These are phyloP conservation scores for Ricinus communis DNA, from an alignment of 345 rosid genomes.

Conservation along the genomic window DNA sequence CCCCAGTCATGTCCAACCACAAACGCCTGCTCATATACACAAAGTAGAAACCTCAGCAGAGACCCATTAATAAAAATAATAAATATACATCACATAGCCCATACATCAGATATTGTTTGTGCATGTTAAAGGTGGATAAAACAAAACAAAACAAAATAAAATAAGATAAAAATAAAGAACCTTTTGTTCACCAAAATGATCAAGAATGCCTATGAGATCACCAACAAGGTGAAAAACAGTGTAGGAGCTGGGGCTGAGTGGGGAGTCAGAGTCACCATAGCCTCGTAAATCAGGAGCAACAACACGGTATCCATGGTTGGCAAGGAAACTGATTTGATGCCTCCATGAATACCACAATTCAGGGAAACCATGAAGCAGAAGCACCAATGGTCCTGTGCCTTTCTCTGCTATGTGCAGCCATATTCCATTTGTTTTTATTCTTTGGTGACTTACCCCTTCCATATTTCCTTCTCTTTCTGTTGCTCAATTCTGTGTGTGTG, in stretches of 20 bases:
- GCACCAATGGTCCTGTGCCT: conserved; percentile 57
- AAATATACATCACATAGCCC: no score
- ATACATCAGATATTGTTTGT: no score
- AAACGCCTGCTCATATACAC: conserved; percentile 62
- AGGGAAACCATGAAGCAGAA: conserved; percentile 74
- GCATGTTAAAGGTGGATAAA: no score
- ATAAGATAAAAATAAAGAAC: conserved; percentile 19
- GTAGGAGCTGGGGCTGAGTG: conserved; percentile 44
- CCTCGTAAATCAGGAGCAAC: conserved; percentile 76
- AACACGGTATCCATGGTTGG: conserved; percentile 53
- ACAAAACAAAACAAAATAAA: no score
- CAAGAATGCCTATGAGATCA: conserved; percentile 54
- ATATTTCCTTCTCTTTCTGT: conserved; percentile 2
- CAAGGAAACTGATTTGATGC: conserved; percentile 58
- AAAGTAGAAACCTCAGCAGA: no score
- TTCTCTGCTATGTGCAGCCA: conserved; percentile 54
- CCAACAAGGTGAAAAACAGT: conserved; percentile 51
- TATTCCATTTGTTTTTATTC: conserved; percentile 51
- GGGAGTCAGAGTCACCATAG: conserved; percentile 60
- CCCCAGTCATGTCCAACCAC: conserved; percentile 80
- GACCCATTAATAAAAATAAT: no score
- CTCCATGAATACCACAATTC: conserved; percentile 80
- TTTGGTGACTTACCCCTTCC: conserved; percentile 36
- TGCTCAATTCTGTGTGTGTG: not conserved
- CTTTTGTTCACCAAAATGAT: conserved; percentile 49